Evolutionary conservation across 257 asterid genomes (phyloP).

Genomic region (Lantana camara): DNA sequence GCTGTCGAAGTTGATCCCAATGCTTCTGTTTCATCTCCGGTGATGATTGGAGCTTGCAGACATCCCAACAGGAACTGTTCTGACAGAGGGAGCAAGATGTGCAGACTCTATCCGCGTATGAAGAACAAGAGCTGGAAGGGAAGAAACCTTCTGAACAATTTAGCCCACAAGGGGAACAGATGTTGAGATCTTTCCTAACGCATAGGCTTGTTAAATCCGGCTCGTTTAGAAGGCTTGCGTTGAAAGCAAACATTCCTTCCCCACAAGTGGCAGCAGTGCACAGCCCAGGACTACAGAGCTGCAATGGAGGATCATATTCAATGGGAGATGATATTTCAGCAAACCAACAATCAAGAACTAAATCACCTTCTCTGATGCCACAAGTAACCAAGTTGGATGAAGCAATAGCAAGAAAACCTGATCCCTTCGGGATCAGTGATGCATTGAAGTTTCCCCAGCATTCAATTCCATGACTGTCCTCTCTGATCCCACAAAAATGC

Average conservation of each 20-base stretch:
- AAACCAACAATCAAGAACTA: constrained; percentile 92
- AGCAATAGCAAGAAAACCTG: constrained; percentile 86
- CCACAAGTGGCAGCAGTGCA: constrained; percentile 65
- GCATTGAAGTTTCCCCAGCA: constrained; percentile 90
- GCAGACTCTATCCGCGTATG: constrained; percentile 79
- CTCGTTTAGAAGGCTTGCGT: constrained; percentile 86
- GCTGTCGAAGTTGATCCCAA: constrained; percentile 43
- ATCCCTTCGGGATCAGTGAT: constrained; percentile 65
- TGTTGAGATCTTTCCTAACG: constrained; percentile 68
- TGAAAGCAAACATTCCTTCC: constrained; percentile 70
- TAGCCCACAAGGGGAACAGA: constrained; percentile 81
- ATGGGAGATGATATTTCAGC: constrained; percentile 39
- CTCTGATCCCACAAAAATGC: constrained; percentile 90
- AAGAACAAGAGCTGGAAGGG: constrained; percentile 71
- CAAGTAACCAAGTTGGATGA: constrained; percentile 73
- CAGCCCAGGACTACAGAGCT: constrained; percentile 92
- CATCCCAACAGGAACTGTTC: constrained; percentile 73
- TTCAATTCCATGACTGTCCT: constrained; percentile 71
- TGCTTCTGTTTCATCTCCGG: constrained; percentile 36
- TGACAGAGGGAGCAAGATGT: constrained; percentile 93
- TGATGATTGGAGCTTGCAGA: constrained; percentile 56
- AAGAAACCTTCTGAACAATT: constrained; percentile 80
- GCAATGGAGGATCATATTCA: constrained; percentile 82
- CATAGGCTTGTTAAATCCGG: constrained; percentile 85
- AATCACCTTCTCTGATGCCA: constrained; percentile 82